These are phyloP conservation scores for Setomelanomma holmii DNA, from an alignment of 2,329 filamentous ascomycete genomes.

Conservation along the genomic window DNA sequence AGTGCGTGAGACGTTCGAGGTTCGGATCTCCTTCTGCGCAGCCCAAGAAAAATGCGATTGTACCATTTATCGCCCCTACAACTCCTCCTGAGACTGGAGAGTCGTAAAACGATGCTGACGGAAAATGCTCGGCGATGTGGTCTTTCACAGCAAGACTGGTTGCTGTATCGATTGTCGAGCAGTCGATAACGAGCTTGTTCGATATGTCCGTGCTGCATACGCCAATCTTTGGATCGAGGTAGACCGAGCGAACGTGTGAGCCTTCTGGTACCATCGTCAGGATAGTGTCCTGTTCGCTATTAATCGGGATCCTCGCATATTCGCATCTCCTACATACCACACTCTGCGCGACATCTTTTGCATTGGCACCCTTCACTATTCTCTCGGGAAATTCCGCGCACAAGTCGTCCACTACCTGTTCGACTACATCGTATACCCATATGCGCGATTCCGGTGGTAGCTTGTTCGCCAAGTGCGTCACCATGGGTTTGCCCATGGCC, in stretches of 20 bases:
- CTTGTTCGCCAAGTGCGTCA: constrained; percentile 58
- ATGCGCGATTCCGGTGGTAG: constrained; percentile 53
- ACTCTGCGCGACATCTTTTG: constrained; percentile 59
- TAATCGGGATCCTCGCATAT: constrained; percentile 5
- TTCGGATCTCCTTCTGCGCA: constrained; percentile 56
- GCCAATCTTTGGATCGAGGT: constrained; percentile 54
- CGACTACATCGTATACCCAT: constrained; percentile 59
- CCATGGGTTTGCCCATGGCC: constrained; percentile 64
- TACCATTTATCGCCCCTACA: constrained; percentile 60
- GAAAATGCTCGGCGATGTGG: constrained; percentile 47
- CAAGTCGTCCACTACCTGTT: constrained; percentile 53
- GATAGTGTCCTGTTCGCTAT: constrained; percentile 53
- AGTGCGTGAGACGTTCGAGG: constrained; percentile 50
- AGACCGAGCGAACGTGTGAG: constrained; percentile 59
- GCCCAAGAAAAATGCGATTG: constrained; percentile 64
- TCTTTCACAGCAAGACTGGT: constrained; percentile 58
- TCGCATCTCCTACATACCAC: constrained; percentile 46
- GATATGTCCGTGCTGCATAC: constrained; percentile 52
- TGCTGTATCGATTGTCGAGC: constrained; percentile 63
- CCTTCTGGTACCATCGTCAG: constrained; percentile 64
- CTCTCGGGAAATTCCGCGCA: constrained; percentile 49
- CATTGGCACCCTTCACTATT: constrained; percentile 50
- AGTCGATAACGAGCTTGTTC: constrained; percentile 61
- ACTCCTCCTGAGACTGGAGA: constrained; percentile 62
- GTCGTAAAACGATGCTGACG: constrained; percentile 59